These are phyloP conservation scores for Metschnikowia amazonensis DNA, from an alignment of 805 yeast species.

Conservation along the genomic window DNA sequence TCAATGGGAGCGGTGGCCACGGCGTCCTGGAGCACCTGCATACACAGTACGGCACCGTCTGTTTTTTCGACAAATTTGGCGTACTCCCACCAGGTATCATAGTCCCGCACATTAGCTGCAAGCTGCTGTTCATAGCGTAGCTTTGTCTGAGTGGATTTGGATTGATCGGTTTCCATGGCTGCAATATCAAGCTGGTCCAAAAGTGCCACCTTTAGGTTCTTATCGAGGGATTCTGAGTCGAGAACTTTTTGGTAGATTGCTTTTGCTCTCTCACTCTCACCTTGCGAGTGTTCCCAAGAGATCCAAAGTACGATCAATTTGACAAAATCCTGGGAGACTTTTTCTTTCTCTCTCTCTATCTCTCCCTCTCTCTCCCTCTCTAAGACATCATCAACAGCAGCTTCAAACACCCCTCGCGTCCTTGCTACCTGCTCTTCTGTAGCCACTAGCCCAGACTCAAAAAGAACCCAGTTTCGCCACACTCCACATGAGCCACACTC, in stretches of 20 bases:
- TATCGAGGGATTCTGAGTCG: conserved; percentile 19
- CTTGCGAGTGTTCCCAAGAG: conserved; percentile 59
- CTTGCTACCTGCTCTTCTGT: conserved; percentile 35
- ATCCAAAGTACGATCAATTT: conserved; percentile 53
- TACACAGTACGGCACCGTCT: conserved; percentile 22
- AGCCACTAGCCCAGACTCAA: conserved; percentile 46
- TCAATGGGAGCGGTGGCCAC: conserved; percentile 36
- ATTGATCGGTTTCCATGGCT: neutral
- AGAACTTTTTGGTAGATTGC: conserved; percentile 54
- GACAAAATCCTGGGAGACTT: conserved; percentile 16
- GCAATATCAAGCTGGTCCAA: conserved; percentile 13
- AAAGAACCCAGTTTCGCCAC: conserved; percentile 75
- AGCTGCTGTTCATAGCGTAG: conserved; percentile 51
- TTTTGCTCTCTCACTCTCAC: conserved; percentile 61
- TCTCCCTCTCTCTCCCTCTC: neutral
- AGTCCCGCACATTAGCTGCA: conserved; percentile 48
- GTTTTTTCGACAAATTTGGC: conserved; percentile 47
- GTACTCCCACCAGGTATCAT: conserved; percentile 82
- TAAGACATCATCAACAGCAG: conserved; percentile 49
- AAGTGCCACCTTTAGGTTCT: conserved; percentile 15
- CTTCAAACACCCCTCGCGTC: conserved; percentile 61
- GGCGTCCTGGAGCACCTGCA: conserved; percentile 44
- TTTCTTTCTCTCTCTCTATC: too few species aligned
- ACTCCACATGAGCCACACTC: conserved; percentile 41
- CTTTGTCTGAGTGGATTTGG: conserved; percentile 33